Percentiles rank a stretch among this genome's conserved stretches.
Evolutionary conservation across 2,329 filamentous ascomycete genomes (phyloP).

Genomic region (Esteya vermicola): DNA sequence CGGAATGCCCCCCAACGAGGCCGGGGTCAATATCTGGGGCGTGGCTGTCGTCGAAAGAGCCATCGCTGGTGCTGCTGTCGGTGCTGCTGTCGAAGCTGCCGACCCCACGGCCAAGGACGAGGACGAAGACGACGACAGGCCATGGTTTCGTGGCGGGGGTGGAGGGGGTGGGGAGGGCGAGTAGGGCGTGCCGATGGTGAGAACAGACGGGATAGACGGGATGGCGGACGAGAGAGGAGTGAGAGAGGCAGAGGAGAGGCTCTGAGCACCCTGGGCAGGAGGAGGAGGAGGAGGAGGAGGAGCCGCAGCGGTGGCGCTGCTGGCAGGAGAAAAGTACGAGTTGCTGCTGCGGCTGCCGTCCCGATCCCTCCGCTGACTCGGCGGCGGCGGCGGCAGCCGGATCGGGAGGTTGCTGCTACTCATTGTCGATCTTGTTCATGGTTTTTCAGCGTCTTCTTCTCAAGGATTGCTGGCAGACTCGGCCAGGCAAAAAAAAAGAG

Average conservation of each 20-base stretch:
- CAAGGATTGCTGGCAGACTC: neutral
- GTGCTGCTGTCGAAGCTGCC: neutral
- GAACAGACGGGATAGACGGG: too few relatives aligned
- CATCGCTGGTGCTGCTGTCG: neutral
- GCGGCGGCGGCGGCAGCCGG: slow-evolving; percentile 1
- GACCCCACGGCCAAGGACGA: neutral
- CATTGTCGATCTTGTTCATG: neutral
- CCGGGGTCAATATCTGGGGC: too few relatives aligned
- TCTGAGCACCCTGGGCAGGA: too few relatives aligned
- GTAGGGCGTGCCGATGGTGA: too few relatives aligned
- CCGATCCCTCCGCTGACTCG: slow-evolving; percentile 3
- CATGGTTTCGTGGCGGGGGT: slow-evolving; percentile 6
- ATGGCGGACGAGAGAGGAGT: too few relatives aligned
- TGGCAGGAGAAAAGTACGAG: too few relatives aligned
- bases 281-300: too few relatives aligned
- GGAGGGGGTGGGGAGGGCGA: slow-evolving; percentile 16
- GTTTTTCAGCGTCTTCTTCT: neutral
- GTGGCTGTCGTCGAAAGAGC: too few relatives aligned
- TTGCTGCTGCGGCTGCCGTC: slow-evolving; percentile 30
- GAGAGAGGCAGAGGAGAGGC: too few relatives aligned
- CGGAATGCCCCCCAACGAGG: too few relatives aligned
- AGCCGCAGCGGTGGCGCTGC: too few relatives aligned
- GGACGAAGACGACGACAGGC: neutral
- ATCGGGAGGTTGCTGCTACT: slow-evolving; percentile 6
- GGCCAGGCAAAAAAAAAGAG: neutral